phyloP scores from a whole-genome alignment of 495 filamentous ascomycete genomes.

The Tuber umbilicatum region DNA sequence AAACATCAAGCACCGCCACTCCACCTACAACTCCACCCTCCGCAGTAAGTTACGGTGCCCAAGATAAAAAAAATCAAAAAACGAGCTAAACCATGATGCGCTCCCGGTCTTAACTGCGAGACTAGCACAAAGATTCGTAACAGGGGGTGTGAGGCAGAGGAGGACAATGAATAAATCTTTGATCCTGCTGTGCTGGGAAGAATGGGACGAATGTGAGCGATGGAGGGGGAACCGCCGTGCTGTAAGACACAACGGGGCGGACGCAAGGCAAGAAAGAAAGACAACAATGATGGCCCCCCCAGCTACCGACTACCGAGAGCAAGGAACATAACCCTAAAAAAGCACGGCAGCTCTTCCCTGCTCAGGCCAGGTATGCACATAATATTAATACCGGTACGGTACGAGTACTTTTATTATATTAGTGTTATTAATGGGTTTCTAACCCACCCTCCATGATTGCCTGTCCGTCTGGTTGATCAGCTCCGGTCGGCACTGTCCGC shows the following conservation, averaged over 20 bases:
- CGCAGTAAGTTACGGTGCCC: no score
- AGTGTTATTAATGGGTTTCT: constrained; percentile 1
- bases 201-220: background rate
- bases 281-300: background rate
- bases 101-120: constrained; percentile 3
- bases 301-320: constrained; percentile 1
- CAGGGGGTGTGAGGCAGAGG: background rate
- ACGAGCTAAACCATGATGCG: background rate
- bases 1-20: background rate
- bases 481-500: background rate
- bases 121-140: background rate
- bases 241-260: constrained; percentile 18
- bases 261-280: constrained; percentile 18
- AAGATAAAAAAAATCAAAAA: background rate
- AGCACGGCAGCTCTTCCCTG: background rate
- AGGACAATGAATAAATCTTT: background rate
- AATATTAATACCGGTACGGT: no score
- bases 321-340: background rate
- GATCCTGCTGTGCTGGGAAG: background rate
- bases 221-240: background rate
- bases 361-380: background rate
- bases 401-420: background rate
- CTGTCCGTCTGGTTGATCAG: background rate
- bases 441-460: background rate
- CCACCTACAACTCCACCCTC: background rate